Conservation (phyloP, 495 filamentous ascomycete species). For the Podospora pseudoanserina region DNA sequence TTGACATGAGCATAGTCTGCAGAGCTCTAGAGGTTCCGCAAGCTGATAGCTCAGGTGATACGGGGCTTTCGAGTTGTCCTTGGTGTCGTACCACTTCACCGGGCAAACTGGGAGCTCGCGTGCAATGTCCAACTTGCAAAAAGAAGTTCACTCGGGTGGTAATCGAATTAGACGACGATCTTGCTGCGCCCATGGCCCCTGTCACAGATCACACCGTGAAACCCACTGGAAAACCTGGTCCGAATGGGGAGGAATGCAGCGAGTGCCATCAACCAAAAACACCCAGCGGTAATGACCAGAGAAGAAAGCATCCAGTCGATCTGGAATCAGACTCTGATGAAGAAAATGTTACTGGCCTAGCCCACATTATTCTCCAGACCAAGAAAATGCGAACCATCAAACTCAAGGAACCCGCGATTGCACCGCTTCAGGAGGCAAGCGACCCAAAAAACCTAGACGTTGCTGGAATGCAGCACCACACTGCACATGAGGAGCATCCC, state of each 20-base stretch:
- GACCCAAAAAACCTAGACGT: background rate
- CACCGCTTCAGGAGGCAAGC: background rate
- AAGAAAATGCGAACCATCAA: background rate
- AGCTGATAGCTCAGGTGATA: background rate
- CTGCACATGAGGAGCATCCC: background rate
- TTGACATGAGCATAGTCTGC: constrained; percentile 1
- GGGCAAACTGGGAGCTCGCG: background rate
- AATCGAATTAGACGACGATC: background rate
- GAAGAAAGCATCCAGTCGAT: background rate
- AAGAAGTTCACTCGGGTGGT: background rate
- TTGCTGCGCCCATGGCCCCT: background rate
- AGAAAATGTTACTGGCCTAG: background rate
- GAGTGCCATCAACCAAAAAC: background rate
- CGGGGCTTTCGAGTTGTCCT: background rate
- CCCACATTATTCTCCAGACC: background rate
- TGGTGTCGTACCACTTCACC: background rate
- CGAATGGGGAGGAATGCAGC: background rate
- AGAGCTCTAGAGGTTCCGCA: background rate
- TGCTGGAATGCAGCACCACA: background rate
- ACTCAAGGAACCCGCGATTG: background rate
- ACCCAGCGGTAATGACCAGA: background rate
- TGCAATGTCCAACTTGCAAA: background rate
- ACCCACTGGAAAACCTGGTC: background rate
- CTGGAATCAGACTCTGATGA: background rate
- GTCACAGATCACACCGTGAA: background rate